These are phyloP conservation scores for Cutaneotrichosporon daszewskae DNA, from an alignment of 1,284 basidiomycete species.

Conservation along the genomic window DNA sequence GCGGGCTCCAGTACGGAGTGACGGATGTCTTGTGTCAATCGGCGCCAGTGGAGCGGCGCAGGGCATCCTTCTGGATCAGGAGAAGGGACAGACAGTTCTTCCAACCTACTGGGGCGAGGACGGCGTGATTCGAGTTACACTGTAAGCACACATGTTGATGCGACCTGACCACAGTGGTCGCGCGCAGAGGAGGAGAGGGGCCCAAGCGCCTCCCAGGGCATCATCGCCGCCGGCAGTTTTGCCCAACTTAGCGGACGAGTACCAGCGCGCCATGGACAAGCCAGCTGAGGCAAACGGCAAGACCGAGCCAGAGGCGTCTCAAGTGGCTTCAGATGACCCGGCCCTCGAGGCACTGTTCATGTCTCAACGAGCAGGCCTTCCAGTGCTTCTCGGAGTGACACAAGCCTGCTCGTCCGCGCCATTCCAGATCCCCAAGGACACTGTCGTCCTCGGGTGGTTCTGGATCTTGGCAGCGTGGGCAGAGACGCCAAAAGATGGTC, in stretches of 20 bases:
- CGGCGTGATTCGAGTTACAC: too few relatives aligned
- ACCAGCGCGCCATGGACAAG: not conserved
- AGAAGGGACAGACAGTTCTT: too few relatives aligned
- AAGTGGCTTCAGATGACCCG: not conserved
- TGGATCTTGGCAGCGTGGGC: conserved; percentile 45
- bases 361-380: conserved; percentile 35
- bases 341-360: conserved; percentile 32
- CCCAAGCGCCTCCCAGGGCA: not conserved
- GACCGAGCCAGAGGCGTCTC: not conserved
- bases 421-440: conserved; percentile 33
- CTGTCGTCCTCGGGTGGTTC: conserved; percentile 44
- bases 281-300: too few relatives aligned
- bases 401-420: conserved; percentile 35
- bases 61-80: conserved; percentile 41
- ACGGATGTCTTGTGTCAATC: conserved; percentile 37
- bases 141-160: too few relatives aligned
- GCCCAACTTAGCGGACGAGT: conserved; percentile 1
- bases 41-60: conserved; percentile 35
- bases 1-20: conserved; percentile 25
- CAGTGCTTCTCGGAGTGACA: conserved; percentile 34
- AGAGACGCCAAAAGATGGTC: too few relatives aligned
- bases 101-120: too few relatives aligned
- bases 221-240: not conserved
- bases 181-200: too few relatives aligned
- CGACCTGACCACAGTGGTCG: too few relatives aligned